These are phyloP conservation scores for Chalciporus piperatoides DNA, from an alignment of 1,284 basidiomycete genomes.

Conservation along the genomic window DNA sequence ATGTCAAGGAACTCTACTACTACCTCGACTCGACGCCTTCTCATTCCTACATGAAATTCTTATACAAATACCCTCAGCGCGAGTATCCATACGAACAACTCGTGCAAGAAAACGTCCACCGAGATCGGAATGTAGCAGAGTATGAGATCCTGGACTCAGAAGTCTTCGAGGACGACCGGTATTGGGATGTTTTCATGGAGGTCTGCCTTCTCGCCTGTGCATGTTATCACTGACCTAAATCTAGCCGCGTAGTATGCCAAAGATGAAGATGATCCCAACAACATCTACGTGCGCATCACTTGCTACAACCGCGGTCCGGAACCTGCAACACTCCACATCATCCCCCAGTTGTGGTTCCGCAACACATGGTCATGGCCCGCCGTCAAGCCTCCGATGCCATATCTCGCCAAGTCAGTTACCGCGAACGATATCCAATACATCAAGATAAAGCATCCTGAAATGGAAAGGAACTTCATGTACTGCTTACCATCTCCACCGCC, in stretches of 20 bases:
- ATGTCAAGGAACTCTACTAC: conserved; percentile 98
- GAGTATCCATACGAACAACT: conserved; percentile 93
- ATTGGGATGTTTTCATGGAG: conserved; percentile 98
- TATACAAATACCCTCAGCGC: conserved; percentile 97
- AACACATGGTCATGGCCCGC: conserved; percentile 97
- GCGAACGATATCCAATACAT: conserved; percentile 60
- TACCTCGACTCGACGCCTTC: conserved; percentile 98
- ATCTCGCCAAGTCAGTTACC: conserved; percentile 53
- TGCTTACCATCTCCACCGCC: conserved; percentile 91
- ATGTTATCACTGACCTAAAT: not conserved
- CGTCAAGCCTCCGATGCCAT: conserved; percentile 78
- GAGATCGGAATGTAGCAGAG: conserved; percentile 84
- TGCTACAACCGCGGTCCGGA: conserved; percentile 97
- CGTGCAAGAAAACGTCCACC: conserved; percentile 78
- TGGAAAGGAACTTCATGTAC: conserved; percentile 80
- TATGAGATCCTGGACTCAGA: conserved; percentile 94
- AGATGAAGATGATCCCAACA: conserved; percentile 89
- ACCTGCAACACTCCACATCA: conserved; percentile 89
- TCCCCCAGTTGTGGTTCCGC: conserved; percentile 95
- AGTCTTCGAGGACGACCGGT: conserved; percentile 87
- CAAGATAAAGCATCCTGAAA: conserved; percentile 68
- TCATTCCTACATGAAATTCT: conserved; percentile 98
- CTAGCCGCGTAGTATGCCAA: conserved; percentile 78
- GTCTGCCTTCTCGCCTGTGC: conserved; percentile 40
- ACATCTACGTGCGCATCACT: conserved; percentile 90